Conservation (phyloP, 2,329 filamentous ascomycete species). For the Didymella segeticola region DNA sequence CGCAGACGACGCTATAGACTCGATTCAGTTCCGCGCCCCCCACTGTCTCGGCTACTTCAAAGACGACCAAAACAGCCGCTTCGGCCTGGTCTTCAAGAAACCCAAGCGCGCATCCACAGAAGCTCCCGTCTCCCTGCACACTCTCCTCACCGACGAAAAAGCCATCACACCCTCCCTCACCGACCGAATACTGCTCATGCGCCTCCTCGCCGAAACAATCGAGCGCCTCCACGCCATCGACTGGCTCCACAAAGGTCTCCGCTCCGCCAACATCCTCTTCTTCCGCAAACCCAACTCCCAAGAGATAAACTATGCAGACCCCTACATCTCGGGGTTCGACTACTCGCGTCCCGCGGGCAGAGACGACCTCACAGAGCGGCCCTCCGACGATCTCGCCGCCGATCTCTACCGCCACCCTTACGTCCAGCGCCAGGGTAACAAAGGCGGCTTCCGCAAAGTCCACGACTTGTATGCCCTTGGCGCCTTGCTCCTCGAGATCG, state of each 20-base stretch:
- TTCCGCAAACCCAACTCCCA: constrained; percentile 41
- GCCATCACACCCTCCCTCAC: constrained; percentile 61
- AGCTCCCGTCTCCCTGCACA: constrained; percentile 56
- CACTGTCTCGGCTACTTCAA: constrained; percentile 47
- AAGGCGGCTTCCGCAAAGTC: constrained; percentile 53
- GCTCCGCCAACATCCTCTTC: constrained; percentile 62
- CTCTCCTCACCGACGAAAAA: constrained; percentile 52
- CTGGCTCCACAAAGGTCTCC: constrained; percentile 66
- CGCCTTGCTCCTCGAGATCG: constrained; percentile 61
- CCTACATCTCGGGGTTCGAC: constrained; percentile 62
- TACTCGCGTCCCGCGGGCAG: constrained; percentile 59
- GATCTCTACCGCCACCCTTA: constrained; percentile 61
- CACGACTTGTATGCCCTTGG: constrained; percentile 63
- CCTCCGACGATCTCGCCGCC: constrained; percentile 53
- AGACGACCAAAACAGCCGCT: constrained; percentile 48
- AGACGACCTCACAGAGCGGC: constrained; percentile 60
- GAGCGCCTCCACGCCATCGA: constrained; percentile 63
- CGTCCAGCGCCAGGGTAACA: constrained; percentile 48
- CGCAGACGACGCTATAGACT: too few relatives aligned
- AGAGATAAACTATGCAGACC: constrained; percentile 50
- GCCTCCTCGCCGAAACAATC: constrained; percentile 60
- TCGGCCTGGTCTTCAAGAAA: constrained; percentile 63
- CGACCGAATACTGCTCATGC: constrained; percentile 59
- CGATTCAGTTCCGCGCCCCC: constrained; percentile 40
- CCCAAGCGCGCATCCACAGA: constrained; percentile 47